Evolutionary conservation across 2,329 filamentous ascomycete species (phyloP).

Genomic region (Achaetomium macrosporum): DNA sequence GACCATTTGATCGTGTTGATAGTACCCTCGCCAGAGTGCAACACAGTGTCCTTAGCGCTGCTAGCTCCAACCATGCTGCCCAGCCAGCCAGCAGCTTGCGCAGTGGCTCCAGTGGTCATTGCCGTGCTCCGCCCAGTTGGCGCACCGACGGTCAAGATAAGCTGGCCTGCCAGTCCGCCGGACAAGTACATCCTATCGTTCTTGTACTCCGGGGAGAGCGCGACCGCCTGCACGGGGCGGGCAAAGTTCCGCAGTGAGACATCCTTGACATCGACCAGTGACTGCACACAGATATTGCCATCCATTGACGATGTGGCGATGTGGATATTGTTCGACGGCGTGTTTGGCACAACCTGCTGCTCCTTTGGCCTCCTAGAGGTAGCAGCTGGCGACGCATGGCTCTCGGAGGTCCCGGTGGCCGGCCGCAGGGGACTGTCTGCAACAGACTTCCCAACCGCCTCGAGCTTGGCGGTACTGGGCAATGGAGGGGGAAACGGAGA

Average conservation of each 20-base stretch:
- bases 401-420: conserved; percentile 36
- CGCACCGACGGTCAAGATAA: conserved; percentile 81
- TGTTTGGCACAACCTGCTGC: conserved; percentile 57
- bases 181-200: conserved; percentile 85
- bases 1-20: conserved; percentile 96
- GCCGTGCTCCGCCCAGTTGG: conserved; percentile 77
- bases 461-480: conserved; percentile 36
- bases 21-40: conserved; percentile 87
- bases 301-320: conserved; percentile 93
- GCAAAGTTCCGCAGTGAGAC: conserved; percentile 90
- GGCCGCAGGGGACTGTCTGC: conserved; percentile 32
- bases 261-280: conserved; percentile 80
- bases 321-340: conserved; percentile 83
- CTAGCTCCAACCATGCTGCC: conserved; percentile 78
- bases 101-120: conserved; percentile 76
- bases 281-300: conserved; percentile 89
- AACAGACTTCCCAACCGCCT: conserved; percentile 34
- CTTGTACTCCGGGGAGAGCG: conserved; percentile 91
- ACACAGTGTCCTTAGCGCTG: conserved; percentile 74
- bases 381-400: conserved; percentile 42
- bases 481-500: conserved; percentile 70
- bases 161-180: conserved; percentile 78
- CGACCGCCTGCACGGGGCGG: conserved; percentile 83
- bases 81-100: conserved; percentile 85
- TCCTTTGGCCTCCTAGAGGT: conserved; percentile 49